Base-by-base conservation (phyloP, 1,284 basidiomycete species). In the Malassezia furfur region DNA sequence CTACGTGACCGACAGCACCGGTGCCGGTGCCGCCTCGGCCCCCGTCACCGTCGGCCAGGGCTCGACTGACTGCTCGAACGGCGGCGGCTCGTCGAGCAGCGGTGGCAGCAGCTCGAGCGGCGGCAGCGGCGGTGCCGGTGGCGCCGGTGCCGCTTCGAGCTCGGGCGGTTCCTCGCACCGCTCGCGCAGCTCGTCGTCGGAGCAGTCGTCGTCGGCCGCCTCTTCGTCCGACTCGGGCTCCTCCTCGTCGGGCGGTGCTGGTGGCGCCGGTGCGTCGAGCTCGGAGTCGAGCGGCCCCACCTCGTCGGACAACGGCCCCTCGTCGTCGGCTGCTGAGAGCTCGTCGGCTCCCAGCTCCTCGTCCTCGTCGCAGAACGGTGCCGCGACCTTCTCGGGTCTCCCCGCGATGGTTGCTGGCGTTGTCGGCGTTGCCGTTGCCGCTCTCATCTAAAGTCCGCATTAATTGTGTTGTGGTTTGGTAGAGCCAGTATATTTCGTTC, bases 341-440 rank as follows among this genome's bases (percentile, higher is more conserved):
- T 10, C 30, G 19, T 25, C 38, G 38, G 9, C 38, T 10, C 17
- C 38, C 30, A 25, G 35, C 45, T 47, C 45, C 5, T 17, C 32
- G 17, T 17, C 44, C 1, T 41, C 39, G 39, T 10, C 35, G 19
- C 2, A 19, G 2, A 50, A 43, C 48, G 54, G 49, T 52, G 48
- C 54, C 17, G 31, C 50, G 2, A 35, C 49, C 31, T 52, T 57
- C 50, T 45, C 44, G 32, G 55, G 55, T 46, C 31, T 57, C 21
- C 55, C 55, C 21, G 55, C 55, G 40, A 50, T 57, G 3, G 50
- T 50, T 35, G 55, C 55, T 32, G 55, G 55, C 34, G 50, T 57
- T n/a, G 55, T 57, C 19, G 55, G 55, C 34, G 45, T 49, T 19
- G 55, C 44, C 22, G 46, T 57, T 25, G 55, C 55, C 37, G 50